These are phyloP conservation scores for Leccinum huronense DNA, from an alignment of 1,284 basidiomycete species.

Conservation along the genomic window DNA sequence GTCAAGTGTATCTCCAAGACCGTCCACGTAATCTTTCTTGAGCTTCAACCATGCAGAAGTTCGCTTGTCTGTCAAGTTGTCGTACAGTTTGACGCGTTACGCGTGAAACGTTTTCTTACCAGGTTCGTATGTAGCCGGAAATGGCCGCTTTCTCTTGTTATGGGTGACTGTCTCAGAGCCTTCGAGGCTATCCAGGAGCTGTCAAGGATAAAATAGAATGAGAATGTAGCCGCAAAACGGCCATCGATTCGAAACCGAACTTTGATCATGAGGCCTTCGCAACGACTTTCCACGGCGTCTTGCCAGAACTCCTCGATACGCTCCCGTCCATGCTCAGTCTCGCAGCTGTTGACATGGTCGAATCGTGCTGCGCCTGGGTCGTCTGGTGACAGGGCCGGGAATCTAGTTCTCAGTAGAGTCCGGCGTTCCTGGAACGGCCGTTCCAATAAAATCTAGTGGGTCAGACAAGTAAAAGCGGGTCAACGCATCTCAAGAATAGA, in stretches of 20 bases:
- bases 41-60: conserved; percentile 81
- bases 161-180: conserved; percentile 37
- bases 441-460: conserved; percentile 62
- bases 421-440: conserved; percentile 75
- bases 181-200: conserved; percentile 61
- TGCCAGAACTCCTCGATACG: conserved; percentile 79
- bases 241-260: conserved; percentile 40
- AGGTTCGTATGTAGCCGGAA: conserved; percentile 90
- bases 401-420: conserved; percentile 55
- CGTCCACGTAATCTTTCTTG: conserved; percentile 77
- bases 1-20: conserved; percentile 62
- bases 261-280: conserved; percentile 95
- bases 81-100: conserved; percentile 1
- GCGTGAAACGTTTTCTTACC: conserved; percentile 39
- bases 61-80: conserved; percentile 55
- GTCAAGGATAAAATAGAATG: conserved; percentile 14
- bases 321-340: conserved; percentile 64
- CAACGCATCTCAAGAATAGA: not conserved
- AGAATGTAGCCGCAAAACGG: not conserved
- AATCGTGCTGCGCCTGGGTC: conserved; percentile 62
- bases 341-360: conserved; percentile 74
- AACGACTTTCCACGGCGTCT: conserved; percentile 75
- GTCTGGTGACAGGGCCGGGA: conserved; percentile 53
- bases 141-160: conserved; percentile 58
- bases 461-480: not conserved